These are phyloP conservation scores for Lyophyllum atratum DNA, from an alignment of 768 basidiomycete species.

Conservation along the genomic window DNA sequence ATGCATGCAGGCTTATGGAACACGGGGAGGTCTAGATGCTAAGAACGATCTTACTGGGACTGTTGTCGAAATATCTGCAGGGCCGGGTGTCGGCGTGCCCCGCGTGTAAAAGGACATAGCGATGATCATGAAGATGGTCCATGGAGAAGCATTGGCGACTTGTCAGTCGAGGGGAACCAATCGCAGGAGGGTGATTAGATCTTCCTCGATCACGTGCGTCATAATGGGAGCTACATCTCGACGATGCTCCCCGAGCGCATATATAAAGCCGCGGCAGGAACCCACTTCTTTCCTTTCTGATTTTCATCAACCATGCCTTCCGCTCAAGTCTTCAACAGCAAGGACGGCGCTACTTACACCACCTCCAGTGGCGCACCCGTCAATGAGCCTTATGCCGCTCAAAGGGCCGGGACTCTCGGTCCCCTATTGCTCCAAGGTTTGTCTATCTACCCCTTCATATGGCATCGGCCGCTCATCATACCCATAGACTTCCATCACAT, in stretches of 20 bases:
- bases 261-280: slow-evolving; percentile 14
- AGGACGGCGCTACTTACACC: slow-evolving; percentile 73
- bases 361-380: slow-evolving; percentile 84
- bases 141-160: neutral
- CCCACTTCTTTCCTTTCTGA: slow-evolving; percentile 7
- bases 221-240: neutral
- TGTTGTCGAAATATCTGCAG: neutral
- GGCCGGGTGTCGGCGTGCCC: neutral
- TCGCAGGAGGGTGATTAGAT: slow-evolving; percentile 1
- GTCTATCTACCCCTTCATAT: slow-evolving; percentile 15
- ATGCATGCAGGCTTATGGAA: slow-evolving; percentile 55
- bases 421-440: slow-evolving; percentile 88
- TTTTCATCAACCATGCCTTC: slow-evolving; percentile 56
- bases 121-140: too few species aligned
- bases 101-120: neutral
- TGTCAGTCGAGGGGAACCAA: slow-evolving; percentile 1
- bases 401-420: slow-evolving; percentile 72
- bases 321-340: slow-evolving; percentile 51
- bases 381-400: slow-evolving; percentile 73
- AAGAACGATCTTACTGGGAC: neutral
- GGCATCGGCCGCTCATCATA: neutral
- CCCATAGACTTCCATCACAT: slow-evolving; percentile 81
- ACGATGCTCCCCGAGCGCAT: neutral
- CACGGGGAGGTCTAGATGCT: neutral
- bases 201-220: slow-evolving; percentile 7